Conservation (phyloP, 192 early-diverging fungal species). For the Podila epigama region DNA sequence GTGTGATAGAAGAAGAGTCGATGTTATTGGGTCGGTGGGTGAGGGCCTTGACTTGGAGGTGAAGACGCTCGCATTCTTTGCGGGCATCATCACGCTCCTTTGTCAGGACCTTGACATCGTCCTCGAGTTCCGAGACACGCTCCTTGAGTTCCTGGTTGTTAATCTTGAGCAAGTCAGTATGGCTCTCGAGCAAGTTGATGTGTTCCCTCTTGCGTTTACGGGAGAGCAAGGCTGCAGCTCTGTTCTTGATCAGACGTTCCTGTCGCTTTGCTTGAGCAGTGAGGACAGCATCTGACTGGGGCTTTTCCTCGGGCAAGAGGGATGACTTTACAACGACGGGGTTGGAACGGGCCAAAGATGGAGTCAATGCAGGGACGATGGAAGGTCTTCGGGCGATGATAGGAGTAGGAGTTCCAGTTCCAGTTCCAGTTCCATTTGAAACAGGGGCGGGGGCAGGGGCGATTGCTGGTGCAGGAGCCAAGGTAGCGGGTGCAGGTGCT, state of each 20-base stretch:
- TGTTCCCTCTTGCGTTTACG: slow-evolving; percentile 93
- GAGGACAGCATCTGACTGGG: slow-evolving; percentile 54
- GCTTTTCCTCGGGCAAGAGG: slow-evolving; percentile 34
- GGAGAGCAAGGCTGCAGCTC: slow-evolving; percentile 85
- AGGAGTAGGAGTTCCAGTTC: too few relatives aligned
- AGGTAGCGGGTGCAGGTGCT: slow-evolving; percentile 6
- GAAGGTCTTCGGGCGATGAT: slow-evolving; percentile 50
- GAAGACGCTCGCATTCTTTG: slow-evolving; percentile 25
- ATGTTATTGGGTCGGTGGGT: slow-evolving; percentile 3
- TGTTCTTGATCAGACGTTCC: slow-evolving; percentile 91
- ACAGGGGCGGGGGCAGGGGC: neutral
- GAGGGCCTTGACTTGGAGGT: slow-evolving; percentile 20
- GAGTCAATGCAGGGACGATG: slow-evolving; percentile 47
- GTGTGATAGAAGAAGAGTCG: slow-evolving; percentile 10
- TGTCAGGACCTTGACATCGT: slow-evolving; percentile 63
- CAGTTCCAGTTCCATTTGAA: too few relatives aligned
- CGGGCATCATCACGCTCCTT: slow-evolving; percentile 58
- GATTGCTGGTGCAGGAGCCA: neutral
- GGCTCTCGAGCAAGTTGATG: slow-evolving; percentile 72
- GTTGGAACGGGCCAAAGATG: slow-evolving; percentile 28
- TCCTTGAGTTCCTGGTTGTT: slow-evolving; percentile 70
- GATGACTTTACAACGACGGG: slow-evolving; percentile 48
- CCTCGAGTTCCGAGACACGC: slow-evolving; percentile 65
- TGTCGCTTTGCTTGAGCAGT: slow-evolving; percentile 72
- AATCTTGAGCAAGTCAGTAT: slow-evolving; percentile 52